Base-by-base conservation (phyloP, 495 filamentous ascomycete genomes). In the Hypoxylon fragiforme region DNA sequence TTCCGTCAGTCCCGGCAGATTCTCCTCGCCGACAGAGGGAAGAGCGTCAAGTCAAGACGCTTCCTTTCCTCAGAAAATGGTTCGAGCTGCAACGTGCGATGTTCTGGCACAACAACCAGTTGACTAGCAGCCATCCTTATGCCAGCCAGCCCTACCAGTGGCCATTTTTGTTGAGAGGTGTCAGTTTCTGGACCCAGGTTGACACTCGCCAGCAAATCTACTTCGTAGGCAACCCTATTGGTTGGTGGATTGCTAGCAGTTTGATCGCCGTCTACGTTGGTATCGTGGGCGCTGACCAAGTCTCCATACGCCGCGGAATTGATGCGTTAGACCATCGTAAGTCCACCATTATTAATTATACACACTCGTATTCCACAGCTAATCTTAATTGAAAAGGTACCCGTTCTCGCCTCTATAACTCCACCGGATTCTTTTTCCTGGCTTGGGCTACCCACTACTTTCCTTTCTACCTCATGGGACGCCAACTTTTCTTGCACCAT, bases 111-210 rank as follows among this genome's bases (percentile, higher is more conserved):
- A 98, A 98, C 79, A 97, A 92, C 71, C 92, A 94, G 56, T 74
- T 98, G 67, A 98, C 94, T 28, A 92, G 89, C 73, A 95, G 89
- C 65, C 94, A 98, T 69, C 94, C 94, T 1, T 98, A 98, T 65
- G 85, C 94, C 19, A 94, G 88, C 57, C 85, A 89, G 65, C 94
- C 94, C n/a, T 89, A 92, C 74, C 88, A 94, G 63, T 98, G 94
- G 94, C 94, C 94, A 0, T 97, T 97, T 83, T 79, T 98, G 55
- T 77, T 98, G 30, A 85, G 95, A 9, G 94, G 94, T 64, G 95
- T 98, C 53, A 96, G 91, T 69, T 98, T 98, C 85, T 98, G 94
- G 94, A 98, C 94, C 7, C 88, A 98, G 69, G 94, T 92, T 69
- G 91, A 96, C 37, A 97, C 92, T 7, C 84, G 89, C 21, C 87